Conservation (phyloP, 495 filamentous ascomycete species). For the Alectoria sarmentosa region DNA sequence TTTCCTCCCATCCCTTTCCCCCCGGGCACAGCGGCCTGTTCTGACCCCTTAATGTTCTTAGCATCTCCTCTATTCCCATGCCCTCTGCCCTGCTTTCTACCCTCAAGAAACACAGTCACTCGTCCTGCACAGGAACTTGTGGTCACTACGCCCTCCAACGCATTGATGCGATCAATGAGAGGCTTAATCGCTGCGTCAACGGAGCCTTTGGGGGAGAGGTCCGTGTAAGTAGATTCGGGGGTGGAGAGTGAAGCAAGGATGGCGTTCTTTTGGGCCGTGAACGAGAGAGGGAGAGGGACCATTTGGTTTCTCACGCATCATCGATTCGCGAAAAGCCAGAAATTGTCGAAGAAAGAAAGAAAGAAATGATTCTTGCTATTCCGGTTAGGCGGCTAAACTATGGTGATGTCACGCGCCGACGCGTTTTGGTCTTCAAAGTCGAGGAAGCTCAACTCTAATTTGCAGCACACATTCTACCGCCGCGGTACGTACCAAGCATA, state of each 20-base stretch:
- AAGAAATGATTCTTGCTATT: constrained; percentile 13
- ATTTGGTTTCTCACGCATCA: neutral
- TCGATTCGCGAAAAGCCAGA: neutral
- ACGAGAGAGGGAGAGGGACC: constrained; percentile 40
- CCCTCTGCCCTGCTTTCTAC: constrained; percentile 41
- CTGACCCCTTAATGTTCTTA: constrained; percentile 19
- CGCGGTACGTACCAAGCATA: neutral
- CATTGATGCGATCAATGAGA: constrained; percentile 71
- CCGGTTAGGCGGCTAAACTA: neutral
- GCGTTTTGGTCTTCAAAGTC: constrained; percentile 6
- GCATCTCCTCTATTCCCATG: neutral
- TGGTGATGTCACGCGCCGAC: constrained; percentile 16
- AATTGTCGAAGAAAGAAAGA: neutral
- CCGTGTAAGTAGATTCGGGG: constrained; percentile 60
- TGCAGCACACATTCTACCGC: neutral
- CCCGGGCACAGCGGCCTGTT: constrained; percentile 48
- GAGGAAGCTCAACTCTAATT: neutral
- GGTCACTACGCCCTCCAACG: constrained; percentile 64
- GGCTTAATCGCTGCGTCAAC: constrained; percentile 70
- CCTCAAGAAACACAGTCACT: constrained; percentile 80
- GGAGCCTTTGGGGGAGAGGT: constrained; percentile 78
- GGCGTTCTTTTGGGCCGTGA: constrained; percentile 51
- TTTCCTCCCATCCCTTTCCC: constrained; percentile 74
- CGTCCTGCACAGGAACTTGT: constrained; percentile 88
- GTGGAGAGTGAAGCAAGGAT: constrained; percentile 59